These are phyloP conservation scores for Aspergillus awamori DNA, from an alignment of 2,329 filamentous ascomycete species.

Conservation along the genomic window DNA sequence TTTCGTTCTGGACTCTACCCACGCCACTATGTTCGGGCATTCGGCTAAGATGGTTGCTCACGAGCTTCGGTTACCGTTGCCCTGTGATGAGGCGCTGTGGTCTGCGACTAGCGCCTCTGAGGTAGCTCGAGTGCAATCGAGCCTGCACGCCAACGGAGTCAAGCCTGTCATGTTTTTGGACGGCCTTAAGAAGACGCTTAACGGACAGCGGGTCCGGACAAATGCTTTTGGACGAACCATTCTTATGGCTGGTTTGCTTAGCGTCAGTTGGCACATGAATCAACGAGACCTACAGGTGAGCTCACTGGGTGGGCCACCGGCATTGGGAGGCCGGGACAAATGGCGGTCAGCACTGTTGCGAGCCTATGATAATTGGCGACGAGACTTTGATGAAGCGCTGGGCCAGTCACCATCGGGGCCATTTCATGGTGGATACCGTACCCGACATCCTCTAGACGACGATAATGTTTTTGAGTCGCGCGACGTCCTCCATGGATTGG, in stretches of 20 bases:
- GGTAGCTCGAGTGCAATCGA: constrained; percentile 80
- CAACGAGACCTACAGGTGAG: constrained; percentile 92
- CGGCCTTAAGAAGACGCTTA: constrained; percentile 84
- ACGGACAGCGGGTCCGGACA: constrained; percentile 80
- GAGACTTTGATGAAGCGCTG: constrained; percentile 83
- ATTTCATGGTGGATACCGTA: constrained; percentile 26
- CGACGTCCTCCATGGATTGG: constrained; percentile 87
- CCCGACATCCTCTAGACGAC: constrained; percentile 51
- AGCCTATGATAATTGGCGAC: constrained; percentile 92
- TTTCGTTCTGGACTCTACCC: constrained; percentile 92
- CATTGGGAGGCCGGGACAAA: constrained; percentile 83
- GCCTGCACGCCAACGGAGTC: constrained; percentile 76
- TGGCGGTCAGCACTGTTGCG: constrained; percentile 84
- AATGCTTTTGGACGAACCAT: constrained; percentile 93
- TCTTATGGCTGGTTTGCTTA: constrained; percentile 89
- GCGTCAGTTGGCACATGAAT: constrained; percentile 97
- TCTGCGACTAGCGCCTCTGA: constrained; percentile 84
- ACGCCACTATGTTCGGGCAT: constrained; percentile 97
- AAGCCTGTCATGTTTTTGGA: constrained; percentile 88
- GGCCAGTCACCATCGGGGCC: constrained; percentile 50
- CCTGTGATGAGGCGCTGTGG: constrained; percentile 93
- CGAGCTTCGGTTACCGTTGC: constrained; percentile 86
- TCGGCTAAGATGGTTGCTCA: constrained; percentile 96
- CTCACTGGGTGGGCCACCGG: constrained; percentile 76
- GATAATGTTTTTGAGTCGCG: constrained; percentile 83